Evolutionary conservation across 2,329 filamentous ascomycete genomes (phyloP), one percentile per base, ranked within the genome.

Genomic region (Claviceps arundinis): DNA sequence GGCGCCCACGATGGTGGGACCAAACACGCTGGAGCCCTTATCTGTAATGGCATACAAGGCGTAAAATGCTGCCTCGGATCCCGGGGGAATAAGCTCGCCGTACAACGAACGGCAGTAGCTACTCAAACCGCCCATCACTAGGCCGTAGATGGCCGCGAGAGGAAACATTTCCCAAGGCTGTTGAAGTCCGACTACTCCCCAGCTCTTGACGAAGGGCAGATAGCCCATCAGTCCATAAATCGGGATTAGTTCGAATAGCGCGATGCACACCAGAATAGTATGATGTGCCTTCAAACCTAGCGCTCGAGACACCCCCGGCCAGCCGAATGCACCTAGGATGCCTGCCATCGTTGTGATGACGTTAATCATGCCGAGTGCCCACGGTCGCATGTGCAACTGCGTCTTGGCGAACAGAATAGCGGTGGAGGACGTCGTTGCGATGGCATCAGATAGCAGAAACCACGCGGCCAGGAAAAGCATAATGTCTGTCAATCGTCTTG

Each of bases 131-230:
- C 93, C 93, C 34, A 97, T 80, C 2, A 97, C 90, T 48, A 98
- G 81, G 0, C 93, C 93, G 66, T 96, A 97, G 13, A 97, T 81
- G 3, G 87, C 86, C 0, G 89, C 90, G 1, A 98, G 70, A 0
- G 88, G 87, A 61, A 93, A 97, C 88, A 98, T 96, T 61, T 98
- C 93, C 87, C 89, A 95, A 3, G 87, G 84, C 64, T 93, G 84
- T 66, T 95, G 89, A n/a, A 98, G 75, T 1, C 93, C 93, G 42
- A 89, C 70, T 5, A 87, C 81, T 0, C 89, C 90, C 67, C 85
- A 80, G 7, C 74, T 71, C 59, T 82, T 78, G 47, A 98, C 77
- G 6, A 87, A 81, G 0, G 90, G 89, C 16, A 97, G 75, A 62
- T 93, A 96, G 1, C 90, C 90, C 17, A 95, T 70, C 13, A 98